Conservation (phyloP, 257 asterid genomes). For the Buddleja alternifolia region DNA sequence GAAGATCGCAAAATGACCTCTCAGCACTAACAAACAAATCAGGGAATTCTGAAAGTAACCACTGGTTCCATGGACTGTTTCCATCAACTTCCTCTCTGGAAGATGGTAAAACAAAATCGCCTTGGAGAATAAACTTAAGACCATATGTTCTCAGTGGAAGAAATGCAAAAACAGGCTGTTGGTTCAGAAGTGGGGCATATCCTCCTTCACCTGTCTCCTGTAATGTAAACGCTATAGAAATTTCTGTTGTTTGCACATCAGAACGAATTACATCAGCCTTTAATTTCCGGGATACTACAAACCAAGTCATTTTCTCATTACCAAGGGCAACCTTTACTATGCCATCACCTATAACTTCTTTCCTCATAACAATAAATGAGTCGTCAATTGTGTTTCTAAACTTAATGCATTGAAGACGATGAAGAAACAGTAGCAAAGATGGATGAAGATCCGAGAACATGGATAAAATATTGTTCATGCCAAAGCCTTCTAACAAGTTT, state of each 20-base stretch:
- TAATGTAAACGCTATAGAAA: conserved; percentile 85
- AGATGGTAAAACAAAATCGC: conserved; percentile 95
- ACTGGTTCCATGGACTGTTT: conserved; percentile 95
- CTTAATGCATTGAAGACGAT: conserved; percentile 80
- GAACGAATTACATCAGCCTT: conserved; percentile 61
- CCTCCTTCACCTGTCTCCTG: conserved; percentile 58
- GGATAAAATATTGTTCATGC: conserved; percentile 63
- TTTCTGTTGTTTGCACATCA: conserved; percentile 71
- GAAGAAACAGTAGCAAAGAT: conserved; percentile 84
- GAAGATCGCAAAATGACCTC: conserved; percentile 78
- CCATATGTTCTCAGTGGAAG: conserved; percentile 98
- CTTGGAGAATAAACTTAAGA: conserved; percentile 91
- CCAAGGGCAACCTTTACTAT: conserved; percentile 76
- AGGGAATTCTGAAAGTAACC: conserved; percentile 89
- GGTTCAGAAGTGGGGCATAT: conserved; percentile 66
- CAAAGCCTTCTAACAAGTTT: conserved; percentile 49
- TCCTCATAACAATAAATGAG: conserved; percentile 75
- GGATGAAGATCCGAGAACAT: conserved; percentile 97
- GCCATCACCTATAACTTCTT: conserved; percentile 74
- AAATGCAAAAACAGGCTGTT: conserved; percentile 96
- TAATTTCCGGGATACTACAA: conserved; percentile 75
- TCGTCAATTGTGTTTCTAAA: conserved; percentile 69
- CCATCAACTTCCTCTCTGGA: conserved; percentile 98
- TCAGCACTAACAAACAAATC: conserved; percentile 77
- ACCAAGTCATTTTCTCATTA: conserved; percentile 79